Evolutionary conservation across 352 stramenopile genomes (phyloP).

Genomic region (Poterioochromonas sp.): DNA sequence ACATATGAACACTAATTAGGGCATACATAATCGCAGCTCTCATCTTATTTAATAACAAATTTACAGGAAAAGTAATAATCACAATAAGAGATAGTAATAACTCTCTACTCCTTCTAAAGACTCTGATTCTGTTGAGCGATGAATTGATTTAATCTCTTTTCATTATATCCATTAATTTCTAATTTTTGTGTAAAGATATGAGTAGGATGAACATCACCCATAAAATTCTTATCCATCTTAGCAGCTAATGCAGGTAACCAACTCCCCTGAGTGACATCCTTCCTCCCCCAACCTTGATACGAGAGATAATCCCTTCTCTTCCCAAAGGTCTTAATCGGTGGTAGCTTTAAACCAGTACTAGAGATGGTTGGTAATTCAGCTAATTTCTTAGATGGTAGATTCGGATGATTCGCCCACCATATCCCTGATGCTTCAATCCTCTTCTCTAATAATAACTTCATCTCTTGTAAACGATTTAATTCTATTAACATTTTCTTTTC

Average conservation of each 20-base stretch:
- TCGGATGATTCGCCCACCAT: not conserved
- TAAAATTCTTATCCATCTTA: not conserved
- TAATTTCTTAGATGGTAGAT: not conserved
- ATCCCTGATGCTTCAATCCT: not conserved
- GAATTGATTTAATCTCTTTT: constrained; percentile 9
- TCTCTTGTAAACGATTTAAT: not conserved
- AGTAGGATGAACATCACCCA: not conserved
- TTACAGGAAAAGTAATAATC: too few relatives aligned
- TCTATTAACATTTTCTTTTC: not conserved
- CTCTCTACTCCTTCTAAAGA: too few relatives aligned
- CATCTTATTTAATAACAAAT: too few relatives aligned
- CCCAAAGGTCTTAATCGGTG: constrained; percentile 24
- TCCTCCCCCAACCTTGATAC: not conserved
- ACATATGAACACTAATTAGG: too few relatives aligned
- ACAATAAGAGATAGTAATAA: too few relatives aligned
- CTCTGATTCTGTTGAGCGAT: too few relatives aligned
- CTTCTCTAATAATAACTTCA: not conserved
- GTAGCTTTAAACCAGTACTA: not conserved
- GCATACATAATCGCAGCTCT: too few relatives aligned
- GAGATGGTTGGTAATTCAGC: not conserved
- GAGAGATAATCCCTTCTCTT: not conserved
- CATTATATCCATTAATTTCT: not conserved
- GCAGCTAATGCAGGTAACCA: not conserved
- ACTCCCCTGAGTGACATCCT: not conserved
- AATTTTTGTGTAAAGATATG: not conserved